Conservation (phyloP, 371 early-diverging fungal genomes). For the Entomophthora muscae region DNA sequence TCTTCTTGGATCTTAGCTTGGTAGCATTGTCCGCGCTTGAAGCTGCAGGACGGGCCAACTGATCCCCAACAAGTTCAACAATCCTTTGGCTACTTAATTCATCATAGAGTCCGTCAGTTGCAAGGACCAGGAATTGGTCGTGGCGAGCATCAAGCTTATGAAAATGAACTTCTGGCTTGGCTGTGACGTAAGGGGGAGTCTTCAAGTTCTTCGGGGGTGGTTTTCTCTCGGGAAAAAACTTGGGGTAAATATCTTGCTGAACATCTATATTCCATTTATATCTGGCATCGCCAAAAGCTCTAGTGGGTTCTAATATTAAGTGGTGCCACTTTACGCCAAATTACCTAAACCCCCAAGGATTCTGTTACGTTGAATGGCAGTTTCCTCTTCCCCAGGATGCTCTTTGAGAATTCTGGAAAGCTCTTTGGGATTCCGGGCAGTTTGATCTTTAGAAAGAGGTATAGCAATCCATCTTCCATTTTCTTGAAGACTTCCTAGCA, state of each 20-base stretch:
- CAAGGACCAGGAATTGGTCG: constrained; percentile 76
- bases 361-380: constrained; percentile 39
- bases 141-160: constrained; percentile 30
- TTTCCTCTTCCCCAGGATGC: constrained; percentile 56
- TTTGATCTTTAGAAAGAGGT: constrained; percentile 53
- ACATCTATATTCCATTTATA: constrained; percentile 57
- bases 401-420: constrained; percentile 37
- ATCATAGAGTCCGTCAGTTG: constrained; percentile 91
- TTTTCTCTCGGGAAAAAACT: constrained; percentile 34
- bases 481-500: constrained; percentile 21
- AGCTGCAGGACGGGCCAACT: constrained; percentile 15
- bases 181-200: constrained; percentile 89
- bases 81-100: constrained; percentile 54
- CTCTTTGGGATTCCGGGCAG: constrained; percentile 39
- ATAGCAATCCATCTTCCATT: constrained; percentile 30
- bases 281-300: constrained; percentile 47
- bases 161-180: constrained; percentile 62
- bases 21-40: constrained; percentile 1
- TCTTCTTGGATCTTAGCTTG: constrained; percentile 8
- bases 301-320: constrained; percentile 34
- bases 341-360: constrained; percentile 61
- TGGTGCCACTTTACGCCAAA: neutral
- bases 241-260: constrained; percentile 25
- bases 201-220: constrained; percentile 40
- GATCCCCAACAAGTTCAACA: constrained; percentile 34